Evolutionary conservation across 495 filamentous ascomycete genomes (phyloP).

Genomic region (Amniculicola lignicola): DNA sequence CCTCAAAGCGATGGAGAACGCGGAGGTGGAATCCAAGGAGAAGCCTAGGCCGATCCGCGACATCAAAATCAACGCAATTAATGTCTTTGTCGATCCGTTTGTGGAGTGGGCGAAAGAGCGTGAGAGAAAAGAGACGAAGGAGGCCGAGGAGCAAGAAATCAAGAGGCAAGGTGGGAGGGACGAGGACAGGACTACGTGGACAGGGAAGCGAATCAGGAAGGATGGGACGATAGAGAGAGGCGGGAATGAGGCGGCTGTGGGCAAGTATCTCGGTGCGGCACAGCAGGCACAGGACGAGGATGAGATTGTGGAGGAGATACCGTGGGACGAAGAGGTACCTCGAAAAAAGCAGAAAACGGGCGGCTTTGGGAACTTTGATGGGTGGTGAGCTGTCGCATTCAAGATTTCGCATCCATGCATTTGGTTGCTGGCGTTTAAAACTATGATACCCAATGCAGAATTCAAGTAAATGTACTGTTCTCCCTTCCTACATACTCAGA

Average conservation of each 20-base stretch:
- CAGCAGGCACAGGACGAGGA: constrained; percentile 43
- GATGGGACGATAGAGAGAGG: constrained; percentile 51
- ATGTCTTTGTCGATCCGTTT: constrained; percentile 91
- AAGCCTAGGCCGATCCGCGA: constrained; percentile 69
- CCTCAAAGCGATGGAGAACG: constrained; percentile 68
- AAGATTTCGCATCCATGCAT: no score
- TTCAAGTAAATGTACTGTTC: no score
- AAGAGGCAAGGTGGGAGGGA: constrained; percentile 54
- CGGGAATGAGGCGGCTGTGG: constrained; percentile 56
- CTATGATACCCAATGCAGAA: no score
- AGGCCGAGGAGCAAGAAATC: constrained; percentile 43
- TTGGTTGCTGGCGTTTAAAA: no score
- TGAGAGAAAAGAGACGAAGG: constrained; percentile 44
- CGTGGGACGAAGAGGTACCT: constrained; percentile 64
- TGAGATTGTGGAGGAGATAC: constrained; percentile 55
- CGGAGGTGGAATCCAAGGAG: constrained; percentile 62
- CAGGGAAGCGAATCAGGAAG: constrained; percentile 61
- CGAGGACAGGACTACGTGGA: constrained; percentile 88
- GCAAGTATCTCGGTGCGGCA: constrained; percentile 73
- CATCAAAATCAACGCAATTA: constrained; percentile 74
- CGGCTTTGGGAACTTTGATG: constrained; percentile 93
- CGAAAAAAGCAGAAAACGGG: constrained; percentile 78
- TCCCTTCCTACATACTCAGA: no score
- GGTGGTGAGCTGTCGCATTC: no score
- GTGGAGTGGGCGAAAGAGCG: constrained; percentile 79